Conservation (phyloP, 176 grass and related monocot species). For the Triticum dicoccoides region DNA sequence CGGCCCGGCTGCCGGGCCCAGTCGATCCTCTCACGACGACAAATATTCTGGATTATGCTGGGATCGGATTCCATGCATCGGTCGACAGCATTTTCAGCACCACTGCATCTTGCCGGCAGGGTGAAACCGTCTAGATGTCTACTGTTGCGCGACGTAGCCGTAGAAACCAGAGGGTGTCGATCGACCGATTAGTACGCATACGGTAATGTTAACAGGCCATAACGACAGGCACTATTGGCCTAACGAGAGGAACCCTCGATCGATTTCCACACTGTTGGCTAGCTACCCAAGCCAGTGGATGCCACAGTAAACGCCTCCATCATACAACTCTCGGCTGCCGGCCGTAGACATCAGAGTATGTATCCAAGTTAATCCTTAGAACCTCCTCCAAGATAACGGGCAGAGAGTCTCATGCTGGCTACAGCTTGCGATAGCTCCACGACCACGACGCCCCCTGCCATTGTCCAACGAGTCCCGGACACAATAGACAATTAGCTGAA, state of each 20-base stretch:
- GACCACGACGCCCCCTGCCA: constrained; percentile 23
- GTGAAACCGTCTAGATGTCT: not conserved
- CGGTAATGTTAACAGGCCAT: not conserved
- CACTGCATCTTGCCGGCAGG: not conserved
- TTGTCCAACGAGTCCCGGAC: constrained; percentile 5
- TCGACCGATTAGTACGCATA: not conserved
- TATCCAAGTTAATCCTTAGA: not conserved
- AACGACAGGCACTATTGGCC: not conserved
- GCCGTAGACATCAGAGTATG: not conserved
- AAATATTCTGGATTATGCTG: no score
- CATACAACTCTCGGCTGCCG: not conserved
- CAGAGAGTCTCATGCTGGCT: not conserved
- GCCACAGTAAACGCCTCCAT: not conserved
- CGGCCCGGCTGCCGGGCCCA: no score
- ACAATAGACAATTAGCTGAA: not conserved
- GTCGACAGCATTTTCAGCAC: no score
- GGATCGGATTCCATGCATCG: no score
- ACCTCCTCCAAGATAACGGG: not conserved
- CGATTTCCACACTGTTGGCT: not conserved
- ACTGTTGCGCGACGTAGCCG: not conserved
- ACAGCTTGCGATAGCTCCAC: not conserved
- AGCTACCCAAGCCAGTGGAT: not conserved
- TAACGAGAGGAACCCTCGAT: not conserved
- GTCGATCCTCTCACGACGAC: no score
- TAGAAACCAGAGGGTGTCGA: not conserved